phyloP scores from a whole-genome alignment of 768 basidiomycete species.

The Mycena epipterygia region DNA sequence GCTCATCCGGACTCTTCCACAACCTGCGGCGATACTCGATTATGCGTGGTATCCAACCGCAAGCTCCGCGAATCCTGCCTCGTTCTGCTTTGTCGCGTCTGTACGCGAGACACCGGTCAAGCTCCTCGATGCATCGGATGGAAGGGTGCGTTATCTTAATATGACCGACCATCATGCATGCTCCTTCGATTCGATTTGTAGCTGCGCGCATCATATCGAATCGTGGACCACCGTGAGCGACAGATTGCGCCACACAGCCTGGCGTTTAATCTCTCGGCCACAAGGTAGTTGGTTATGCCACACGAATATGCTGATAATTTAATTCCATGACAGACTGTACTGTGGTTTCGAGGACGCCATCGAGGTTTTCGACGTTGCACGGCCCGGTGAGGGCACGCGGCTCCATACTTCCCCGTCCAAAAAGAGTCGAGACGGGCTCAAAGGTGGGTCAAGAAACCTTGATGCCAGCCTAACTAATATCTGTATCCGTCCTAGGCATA shows the following conservation, averaged over 20 bases:
- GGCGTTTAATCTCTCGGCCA: slow-evolving; percentile 77
- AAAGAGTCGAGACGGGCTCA: slow-evolving; percentile 88
- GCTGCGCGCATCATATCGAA: slow-evolving; percentile 92
- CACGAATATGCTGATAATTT: not conserved
- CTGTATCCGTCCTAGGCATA: slow-evolving; percentile 68
- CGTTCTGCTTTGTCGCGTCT: slow-evolving; percentile 88
- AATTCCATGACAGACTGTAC: slow-evolving; percentile 69
- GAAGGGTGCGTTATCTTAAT: slow-evolving; percentile 64
- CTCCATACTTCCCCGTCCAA: slow-evolving; percentile 78
- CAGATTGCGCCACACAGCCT: slow-evolving; percentile 89
- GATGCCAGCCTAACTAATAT: not conserved
- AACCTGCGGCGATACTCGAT: slow-evolving; percentile 83
- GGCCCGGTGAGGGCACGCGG: slow-evolving; percentile 81
- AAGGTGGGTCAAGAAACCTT: slow-evolving; percentile 67
- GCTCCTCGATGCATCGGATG: slow-evolving; percentile 83
- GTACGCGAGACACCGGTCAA: slow-evolving; percentile 90
- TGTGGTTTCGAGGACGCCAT: slow-evolving; percentile 91
- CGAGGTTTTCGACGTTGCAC: slow-evolving; percentile 83
- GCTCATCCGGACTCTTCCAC: slow-evolving; percentile 47
- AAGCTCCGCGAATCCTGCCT: slow-evolving; percentile 63
- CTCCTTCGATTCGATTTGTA: slow-evolving; percentile 50
- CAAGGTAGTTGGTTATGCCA: slow-evolving; percentile 61
- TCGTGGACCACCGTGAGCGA: slow-evolving; percentile 94
- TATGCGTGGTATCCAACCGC: slow-evolving; percentile 91
- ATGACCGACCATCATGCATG: not conserved